These are phyloP conservation scores for Paecilomyces sp. DNA, from an alignment of 2,329 filamentous ascomycete species.

Conservation along the genomic window DNA sequence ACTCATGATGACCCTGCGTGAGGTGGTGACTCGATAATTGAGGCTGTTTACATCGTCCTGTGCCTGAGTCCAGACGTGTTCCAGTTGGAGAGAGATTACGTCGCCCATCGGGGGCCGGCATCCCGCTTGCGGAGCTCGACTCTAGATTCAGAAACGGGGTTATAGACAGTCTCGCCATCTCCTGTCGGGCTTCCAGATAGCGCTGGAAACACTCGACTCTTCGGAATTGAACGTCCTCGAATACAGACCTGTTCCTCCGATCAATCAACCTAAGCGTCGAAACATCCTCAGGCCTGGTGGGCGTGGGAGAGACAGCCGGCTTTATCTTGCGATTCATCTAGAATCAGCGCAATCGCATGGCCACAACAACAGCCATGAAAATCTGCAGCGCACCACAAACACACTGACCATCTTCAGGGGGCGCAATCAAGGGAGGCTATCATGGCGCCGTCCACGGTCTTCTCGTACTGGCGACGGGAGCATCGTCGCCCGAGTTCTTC, in stretches of 20 bases:
- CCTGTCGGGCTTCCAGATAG: background rate
- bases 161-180: background rate
- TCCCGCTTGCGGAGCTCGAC: background rate
- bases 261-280: background rate
- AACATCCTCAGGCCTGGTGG: background rate
- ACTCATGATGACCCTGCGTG: background rate
- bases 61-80: background rate
- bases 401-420: constrained; percentile 6
- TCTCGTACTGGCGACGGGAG: constrained; percentile 34
- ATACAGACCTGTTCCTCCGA: background rate
- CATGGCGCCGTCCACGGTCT: constrained; percentile 32
- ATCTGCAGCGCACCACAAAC: background rate
- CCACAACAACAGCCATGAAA: background rate
- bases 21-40: background rate
- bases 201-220: background rate
- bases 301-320: background rate
- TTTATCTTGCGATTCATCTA: background rate
- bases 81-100: background rate
- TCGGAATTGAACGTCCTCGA: background rate
- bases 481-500: constrained; percentile 28
- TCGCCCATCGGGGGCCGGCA: background rate
- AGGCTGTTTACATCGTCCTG: background rate
- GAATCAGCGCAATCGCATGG: background rate
- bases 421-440: constrained; percentile 7
- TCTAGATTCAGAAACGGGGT: background rate